These are phyloP conservation scores for Solanum pennellii DNA, from an alignment of 257 asterid genomes.

Conservation along the genomic window DNA sequence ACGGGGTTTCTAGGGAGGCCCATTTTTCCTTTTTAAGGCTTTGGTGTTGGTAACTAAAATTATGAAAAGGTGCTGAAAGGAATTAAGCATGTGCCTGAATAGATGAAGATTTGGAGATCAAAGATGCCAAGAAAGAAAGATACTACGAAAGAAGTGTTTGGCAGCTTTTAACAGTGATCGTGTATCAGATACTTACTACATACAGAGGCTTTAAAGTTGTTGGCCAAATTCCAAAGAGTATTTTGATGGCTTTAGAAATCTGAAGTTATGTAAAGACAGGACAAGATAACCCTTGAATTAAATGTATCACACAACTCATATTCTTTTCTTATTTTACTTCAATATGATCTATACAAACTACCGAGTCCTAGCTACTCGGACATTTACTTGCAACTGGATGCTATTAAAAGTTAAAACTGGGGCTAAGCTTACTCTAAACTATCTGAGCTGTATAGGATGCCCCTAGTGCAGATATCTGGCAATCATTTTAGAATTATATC, in stretches of 20 bases:
- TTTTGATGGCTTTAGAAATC: not conserved
- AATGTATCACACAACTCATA: not conserved
- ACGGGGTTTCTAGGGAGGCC: not conserved
- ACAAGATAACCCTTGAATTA: not conserved
- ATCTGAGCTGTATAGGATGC: not conserved
- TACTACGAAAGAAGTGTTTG: not conserved
- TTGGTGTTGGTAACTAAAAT: not conserved
- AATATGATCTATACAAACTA: not conserved
- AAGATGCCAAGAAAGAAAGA: not conserved
- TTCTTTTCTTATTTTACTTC: not conserved
- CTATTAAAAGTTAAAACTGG: not conserved
- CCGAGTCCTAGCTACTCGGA: not conserved
- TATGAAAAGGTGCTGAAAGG: not conserved
- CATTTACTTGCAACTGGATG: not conserved
- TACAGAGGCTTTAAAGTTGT: not conserved
- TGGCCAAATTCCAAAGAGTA: not conserved
- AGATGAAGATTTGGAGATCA: not conserved
- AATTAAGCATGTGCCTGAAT: not conserved
- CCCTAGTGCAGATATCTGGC: not conserved
- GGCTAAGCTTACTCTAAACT: not conserved
- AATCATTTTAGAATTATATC: not conserved
- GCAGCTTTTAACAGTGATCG: not conserved
- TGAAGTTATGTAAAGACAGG: not conserved
- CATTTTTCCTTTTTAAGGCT: not conserved
- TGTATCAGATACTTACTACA: not conserved